Base-by-base conservation (phyloP, 139 green algal species). In the Yamagishiella unicocca region DNA sequence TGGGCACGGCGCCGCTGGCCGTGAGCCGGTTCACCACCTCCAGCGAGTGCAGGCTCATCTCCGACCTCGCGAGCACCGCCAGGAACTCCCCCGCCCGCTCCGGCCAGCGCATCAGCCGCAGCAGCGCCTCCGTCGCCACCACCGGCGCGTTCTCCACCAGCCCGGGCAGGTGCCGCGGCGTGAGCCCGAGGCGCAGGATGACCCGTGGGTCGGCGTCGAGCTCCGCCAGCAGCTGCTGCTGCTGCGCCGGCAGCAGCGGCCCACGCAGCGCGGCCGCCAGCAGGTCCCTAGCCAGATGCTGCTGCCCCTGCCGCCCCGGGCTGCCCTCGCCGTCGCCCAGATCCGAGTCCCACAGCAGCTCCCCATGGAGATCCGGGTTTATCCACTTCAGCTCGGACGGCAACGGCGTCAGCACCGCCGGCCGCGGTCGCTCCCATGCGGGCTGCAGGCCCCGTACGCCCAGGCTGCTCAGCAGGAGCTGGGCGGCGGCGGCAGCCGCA, bases 21-120 rank as follows among this genome's bases (percentile, higher is more conserved):
- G 95, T 96, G 42, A 98, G 90, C 24, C 95, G 89, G 90, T 97
- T 98, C 22, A 98, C 95, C n/a, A 98, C 96, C 90, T 98, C 96
- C 94, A 98, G 96, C 66, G 82, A 92, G 91, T 98, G 96, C 61
- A 98, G 87, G 70, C 83, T 94, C 91, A 98, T 92, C 33, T 94
- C 91, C 86, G 95, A 95, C 77, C 81, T 74, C 0, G 93, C 93
- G 72, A 98, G 89, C 86, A 93, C 91, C 0, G 88, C 67, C 82
- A 90, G 90, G 40, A 62, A 89, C 24, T 46, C 74, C 2, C 37
- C 31, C 29, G 40, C 61, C 3, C 79, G 79, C 35, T 55, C 79
- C 61, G 61, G 58, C 54, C 89, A 80, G 14, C 83, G 83, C 46
- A 80, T 64, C 54, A 89, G 77, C 83, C 33, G 33, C 61, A 90